phyloP scores from a whole-genome alignment of 139 green algal species.

The Chlorella ohadii region DNA sequence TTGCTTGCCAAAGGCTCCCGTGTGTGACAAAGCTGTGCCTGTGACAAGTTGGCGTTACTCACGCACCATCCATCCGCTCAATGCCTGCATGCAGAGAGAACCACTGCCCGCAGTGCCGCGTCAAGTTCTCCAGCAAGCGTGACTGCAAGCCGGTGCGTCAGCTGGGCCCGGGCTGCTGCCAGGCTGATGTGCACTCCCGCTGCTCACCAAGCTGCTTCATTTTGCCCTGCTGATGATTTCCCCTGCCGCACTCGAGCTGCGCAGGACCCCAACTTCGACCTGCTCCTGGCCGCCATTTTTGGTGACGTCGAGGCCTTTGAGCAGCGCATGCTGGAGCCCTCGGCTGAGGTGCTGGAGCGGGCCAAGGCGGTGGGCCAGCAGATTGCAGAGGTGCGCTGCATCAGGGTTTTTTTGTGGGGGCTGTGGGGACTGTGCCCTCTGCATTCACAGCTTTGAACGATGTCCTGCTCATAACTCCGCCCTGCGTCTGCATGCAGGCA shows the following conservation, averaged over 20 bases:
- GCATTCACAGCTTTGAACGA: too few species aligned
- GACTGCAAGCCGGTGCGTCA: conserved; percentile 48
- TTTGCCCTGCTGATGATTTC: too few species aligned
- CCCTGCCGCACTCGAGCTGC: not conserved
- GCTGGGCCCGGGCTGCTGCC: not conserved
- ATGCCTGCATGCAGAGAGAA: conserved; percentile 55
- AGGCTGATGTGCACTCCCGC: too few species aligned
- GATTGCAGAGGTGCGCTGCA: conserved; percentile 14
- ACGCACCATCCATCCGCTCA: too few species aligned
- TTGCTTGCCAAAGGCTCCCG: too few species aligned
- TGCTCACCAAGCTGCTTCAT: too few species aligned
- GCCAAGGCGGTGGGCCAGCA: conserved; percentile 20
- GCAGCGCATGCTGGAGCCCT: conserved; percentile 25
- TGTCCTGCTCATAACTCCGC: too few species aligned
- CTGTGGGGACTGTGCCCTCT: too few species aligned
- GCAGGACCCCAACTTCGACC: conserved; percentile 51
- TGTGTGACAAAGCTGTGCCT: too few species aligned
- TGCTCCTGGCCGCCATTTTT: conserved; percentile 48
- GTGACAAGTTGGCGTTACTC: too few species aligned
- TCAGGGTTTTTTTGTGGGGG: too few species aligned
- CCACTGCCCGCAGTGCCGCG: conserved; percentile 52
- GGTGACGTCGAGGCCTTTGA: conserved; percentile 44
- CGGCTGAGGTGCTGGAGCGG: conserved; percentile 3
- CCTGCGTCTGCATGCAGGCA: not conserved
- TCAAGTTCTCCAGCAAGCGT: conserved; percentile 49